Evolutionary conservation across 805 yeast genomes (phyloP).

Genomic region (Wickerhamiella vanderwaltii): DNA sequence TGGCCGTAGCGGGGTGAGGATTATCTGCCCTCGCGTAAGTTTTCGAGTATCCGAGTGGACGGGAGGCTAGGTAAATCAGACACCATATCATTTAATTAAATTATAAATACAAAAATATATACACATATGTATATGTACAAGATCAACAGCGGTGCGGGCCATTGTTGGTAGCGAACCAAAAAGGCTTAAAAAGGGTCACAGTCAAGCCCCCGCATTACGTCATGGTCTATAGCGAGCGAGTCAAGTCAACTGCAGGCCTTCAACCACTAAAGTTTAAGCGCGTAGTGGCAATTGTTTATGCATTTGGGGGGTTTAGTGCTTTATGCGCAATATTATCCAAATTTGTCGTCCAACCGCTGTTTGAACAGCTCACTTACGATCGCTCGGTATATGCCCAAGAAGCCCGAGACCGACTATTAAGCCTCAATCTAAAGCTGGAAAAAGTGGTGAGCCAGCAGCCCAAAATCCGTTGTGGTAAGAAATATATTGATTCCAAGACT

Average conservation of each 20-base stretch:
- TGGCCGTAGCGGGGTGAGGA: no score
- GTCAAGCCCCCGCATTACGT: no score
- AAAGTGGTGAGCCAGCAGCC: slow-evolving; percentile 20
- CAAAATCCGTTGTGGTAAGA: slow-evolving; percentile 8
- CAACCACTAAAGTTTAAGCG: slow-evolving; percentile 18
- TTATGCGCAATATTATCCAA: slow-evolving; percentile 24
- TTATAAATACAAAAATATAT: no score
- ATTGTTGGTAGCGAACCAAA: no score
- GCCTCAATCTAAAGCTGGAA: slow-evolving; percentile 20
- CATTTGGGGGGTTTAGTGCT: slow-evolving; percentile 26
- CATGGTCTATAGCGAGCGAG: slow-evolving; percentile 24
- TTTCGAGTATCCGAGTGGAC: no score
- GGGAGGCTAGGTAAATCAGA: no score
- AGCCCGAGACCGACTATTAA: slow-evolving; percentile 20
- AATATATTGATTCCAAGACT: slow-evolving; percentile 22
- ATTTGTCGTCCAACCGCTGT: slow-evolving; percentile 26
- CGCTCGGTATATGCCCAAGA: slow-evolving; percentile 24
- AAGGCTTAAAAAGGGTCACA: no score
- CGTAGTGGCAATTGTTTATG: slow-evolving; percentile 24
- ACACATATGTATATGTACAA: no score
- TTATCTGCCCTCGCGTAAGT: no score
- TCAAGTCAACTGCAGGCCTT: slow-evolving; percentile 14
- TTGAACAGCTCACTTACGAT: slow-evolving; percentile 25
- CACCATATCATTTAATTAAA: no score
- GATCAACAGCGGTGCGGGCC: no score